These are phyloP conservation scores for Aphanomyces stellatus DNA, from an alignment of 352 stramenopile species.

Conservation along the genomic window DNA sequence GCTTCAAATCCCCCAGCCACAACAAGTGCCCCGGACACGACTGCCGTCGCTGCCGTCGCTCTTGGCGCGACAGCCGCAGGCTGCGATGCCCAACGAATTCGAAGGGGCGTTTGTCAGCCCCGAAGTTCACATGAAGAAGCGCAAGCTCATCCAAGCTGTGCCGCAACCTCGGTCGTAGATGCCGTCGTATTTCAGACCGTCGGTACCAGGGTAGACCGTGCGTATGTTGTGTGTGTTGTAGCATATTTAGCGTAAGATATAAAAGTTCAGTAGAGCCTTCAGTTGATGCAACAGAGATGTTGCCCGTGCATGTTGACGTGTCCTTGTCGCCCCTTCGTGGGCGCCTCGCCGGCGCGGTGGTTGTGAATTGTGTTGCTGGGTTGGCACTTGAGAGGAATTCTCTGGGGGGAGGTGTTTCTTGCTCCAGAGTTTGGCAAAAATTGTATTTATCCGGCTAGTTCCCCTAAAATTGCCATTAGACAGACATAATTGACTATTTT, in stretches of 20 bases:
- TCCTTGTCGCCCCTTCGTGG: too few species aligned
- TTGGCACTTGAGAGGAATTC: too few species aligned
- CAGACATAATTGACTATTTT: too few species aligned
- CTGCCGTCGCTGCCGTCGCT: slow-evolving; percentile 16
- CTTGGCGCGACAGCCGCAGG: slow-evolving; percentile 5
- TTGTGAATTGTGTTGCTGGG: too few species aligned
- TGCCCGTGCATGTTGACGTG: too few species aligned
- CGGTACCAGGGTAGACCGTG: slow-evolving; percentile 77
- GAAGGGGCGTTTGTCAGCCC: slow-evolving; percentile 7
- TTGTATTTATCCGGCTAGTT: too few species aligned
- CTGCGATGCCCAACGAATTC: neutral
- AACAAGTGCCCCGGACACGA: neutral
- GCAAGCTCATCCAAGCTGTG: slow-evolving; percentile 14
- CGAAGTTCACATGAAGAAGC: slow-evolving; percentile 21
- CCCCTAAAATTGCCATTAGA: too few species aligned
- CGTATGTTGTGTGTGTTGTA: slow-evolving; percentile 77
- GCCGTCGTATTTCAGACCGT: slow-evolving; percentile 73
- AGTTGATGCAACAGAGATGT: too few species aligned
- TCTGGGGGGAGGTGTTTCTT: too few species aligned
- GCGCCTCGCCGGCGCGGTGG: too few species aligned
- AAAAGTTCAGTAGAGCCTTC: too few species aligned
- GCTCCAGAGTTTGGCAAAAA: too few species aligned
- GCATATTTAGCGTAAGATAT: neutral
- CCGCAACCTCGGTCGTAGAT: neutral
- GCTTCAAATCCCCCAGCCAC: neutral